Conservation (phyloP, 176 grass and related monocot genomes). For the Carex parvula region DNA sequence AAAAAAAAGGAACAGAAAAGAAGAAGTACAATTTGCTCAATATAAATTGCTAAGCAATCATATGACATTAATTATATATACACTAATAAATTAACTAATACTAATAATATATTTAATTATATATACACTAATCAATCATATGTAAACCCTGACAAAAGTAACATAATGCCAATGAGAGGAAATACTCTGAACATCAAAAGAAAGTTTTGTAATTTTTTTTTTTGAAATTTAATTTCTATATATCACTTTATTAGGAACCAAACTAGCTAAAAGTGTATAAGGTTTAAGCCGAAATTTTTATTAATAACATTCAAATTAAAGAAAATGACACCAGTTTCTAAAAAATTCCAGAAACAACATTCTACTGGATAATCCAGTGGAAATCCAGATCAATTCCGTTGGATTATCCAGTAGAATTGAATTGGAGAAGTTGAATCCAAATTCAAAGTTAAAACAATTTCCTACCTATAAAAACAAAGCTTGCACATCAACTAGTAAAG, state of each 20-base stretch:
- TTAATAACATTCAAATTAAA: too few relatives aligned
- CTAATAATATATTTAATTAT: not conserved
- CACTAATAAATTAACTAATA: too few relatives aligned
- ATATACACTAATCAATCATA: too few relatives aligned
- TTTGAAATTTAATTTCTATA: not conserved
- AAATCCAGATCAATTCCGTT: too few relatives aligned
- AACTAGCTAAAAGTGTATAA: not conserved
- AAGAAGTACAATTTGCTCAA: not conserved
- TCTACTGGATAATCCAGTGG: too few relatives aligned
- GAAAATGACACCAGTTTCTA: too few relatives aligned
- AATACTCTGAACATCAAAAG: not conserved
- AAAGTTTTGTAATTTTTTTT: not conserved
- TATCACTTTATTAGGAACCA: not conserved
- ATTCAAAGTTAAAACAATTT: not conserved
- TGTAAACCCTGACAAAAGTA: not conserved
- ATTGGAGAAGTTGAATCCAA: too few relatives aligned
- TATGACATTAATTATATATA: not conserved
- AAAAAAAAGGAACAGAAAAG: not conserved
- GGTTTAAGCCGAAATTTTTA: too few relatives aligned
- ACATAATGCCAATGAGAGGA: not conserved
- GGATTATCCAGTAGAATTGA: too few relatives aligned
- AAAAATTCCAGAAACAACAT: too few relatives aligned
- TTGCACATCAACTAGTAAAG: not conserved
- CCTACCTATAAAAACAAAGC: not conserved
- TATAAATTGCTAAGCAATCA: not conserved